Percentiles rank a stretch among this genome's conserved stretches.
These are phyloP conservation scores for Lachnellula subtilissima DNA, from an alignment of 2,329 filamentous ascomycete genomes.

Conservation along the genomic window DNA sequence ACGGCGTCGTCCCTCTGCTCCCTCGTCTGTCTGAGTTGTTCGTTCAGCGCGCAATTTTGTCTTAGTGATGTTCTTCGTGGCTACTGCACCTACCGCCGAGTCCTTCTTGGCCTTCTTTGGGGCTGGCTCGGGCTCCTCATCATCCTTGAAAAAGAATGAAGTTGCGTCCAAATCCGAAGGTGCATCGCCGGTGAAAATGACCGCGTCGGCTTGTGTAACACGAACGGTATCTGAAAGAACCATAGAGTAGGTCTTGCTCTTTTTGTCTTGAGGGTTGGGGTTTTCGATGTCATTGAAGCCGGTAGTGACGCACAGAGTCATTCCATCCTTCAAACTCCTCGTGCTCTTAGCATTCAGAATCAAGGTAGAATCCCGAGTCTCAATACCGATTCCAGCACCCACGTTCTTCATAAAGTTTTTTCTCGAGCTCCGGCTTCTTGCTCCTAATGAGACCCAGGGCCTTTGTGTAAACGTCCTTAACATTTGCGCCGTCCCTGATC, in stretches of 20 bases:
- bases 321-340: slow-evolving; percentile 83
- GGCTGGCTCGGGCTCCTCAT: slow-evolving; percentile 78
- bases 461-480: slow-evolving; percentile 89
- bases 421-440: slow-evolving; percentile 93
- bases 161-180: slow-evolving; percentile 88
- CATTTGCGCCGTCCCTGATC: slow-evolving; percentile 76
- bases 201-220: slow-evolving; percentile 70
- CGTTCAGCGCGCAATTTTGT: slow-evolving; percentile 89
- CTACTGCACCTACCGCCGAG: slow-evolving; percentile 75
- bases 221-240: slow-evolving; percentile 91
- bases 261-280: slow-evolving; percentile 80
- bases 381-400: slow-evolving; percentile 87
- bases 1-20: slow-evolving; percentile 78
- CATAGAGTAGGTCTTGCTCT: slow-evolving; percentile 82
- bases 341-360: slow-evolving; percentile 82
- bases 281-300: slow-evolving; percentile 89
- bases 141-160: slow-evolving; percentile 98
- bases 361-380: slow-evolving; percentile 79
- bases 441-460: slow-evolving; percentile 73
- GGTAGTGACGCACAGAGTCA: slow-evolving; percentile 89
- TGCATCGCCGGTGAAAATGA: slow-evolving; percentile 91
- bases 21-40: slow-evolving; percentile 81
- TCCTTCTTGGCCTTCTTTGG: slow-evolving; percentile 92
- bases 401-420: slow-evolving; percentile 90
- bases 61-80: slow-evolving; percentile 91